These are phyloP conservation scores for Opeltia flavorubescens DNA, from an alignment of 495 filamentous ascomycete species.

Conservation along the genomic window DNA sequence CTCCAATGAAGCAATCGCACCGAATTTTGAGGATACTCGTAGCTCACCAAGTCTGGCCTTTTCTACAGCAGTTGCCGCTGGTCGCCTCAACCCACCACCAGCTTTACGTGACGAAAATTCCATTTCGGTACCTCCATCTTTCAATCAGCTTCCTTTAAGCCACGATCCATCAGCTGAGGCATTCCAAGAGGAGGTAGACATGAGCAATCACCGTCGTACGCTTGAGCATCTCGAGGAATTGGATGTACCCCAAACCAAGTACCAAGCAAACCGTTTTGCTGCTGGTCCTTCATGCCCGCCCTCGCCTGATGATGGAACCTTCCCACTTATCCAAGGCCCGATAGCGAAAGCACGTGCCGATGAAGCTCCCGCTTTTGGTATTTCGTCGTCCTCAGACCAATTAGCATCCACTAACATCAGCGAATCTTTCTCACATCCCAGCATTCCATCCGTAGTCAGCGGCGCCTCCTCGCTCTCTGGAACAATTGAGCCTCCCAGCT, in stretches of 20 bases:
- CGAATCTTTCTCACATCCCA: conserved; percentile 57
- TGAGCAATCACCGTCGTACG: conserved; percentile 13
- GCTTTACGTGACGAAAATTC: conserved; percentile 25
- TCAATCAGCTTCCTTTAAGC: conserved; percentile 7
- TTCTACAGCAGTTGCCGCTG: conserved; percentile 47
- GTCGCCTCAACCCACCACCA: conserved; percentile 39
- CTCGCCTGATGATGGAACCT: conserved; percentile 33
- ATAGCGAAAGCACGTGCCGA: conserved; percentile 29
- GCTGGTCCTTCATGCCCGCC: conserved; percentile 25
- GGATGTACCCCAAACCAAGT: conserved; percentile 12
- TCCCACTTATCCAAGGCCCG: conserved; percentile 29
- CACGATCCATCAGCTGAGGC: conserved; percentile 29
- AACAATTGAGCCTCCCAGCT: conserved; percentile 38
- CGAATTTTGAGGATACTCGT: conserved; percentile 39
- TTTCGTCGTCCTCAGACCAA: conserved; percentile 38
- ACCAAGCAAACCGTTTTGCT: conserved; percentile 16
- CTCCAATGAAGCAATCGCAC: conserved; percentile 24
- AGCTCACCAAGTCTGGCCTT: conserved; percentile 49
- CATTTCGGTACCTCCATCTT: conserved; percentile 12
- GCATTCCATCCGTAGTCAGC: conserved; percentile 60
- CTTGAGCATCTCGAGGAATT: conserved; percentile 8
- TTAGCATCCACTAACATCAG: conserved; percentile 43
- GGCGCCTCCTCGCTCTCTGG: conserved; percentile 70
- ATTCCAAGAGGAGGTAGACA: conserved; percentile 29
- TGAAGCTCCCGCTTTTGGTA: conserved; percentile 42